A percentile compares a stretch with the other conserved stretches of the same genome.
These are phyloP conservation scores for Acanthamoeba castellanii DNA, from an alignment of 208 protist genomes.

Conservation along the genomic window DNA sequence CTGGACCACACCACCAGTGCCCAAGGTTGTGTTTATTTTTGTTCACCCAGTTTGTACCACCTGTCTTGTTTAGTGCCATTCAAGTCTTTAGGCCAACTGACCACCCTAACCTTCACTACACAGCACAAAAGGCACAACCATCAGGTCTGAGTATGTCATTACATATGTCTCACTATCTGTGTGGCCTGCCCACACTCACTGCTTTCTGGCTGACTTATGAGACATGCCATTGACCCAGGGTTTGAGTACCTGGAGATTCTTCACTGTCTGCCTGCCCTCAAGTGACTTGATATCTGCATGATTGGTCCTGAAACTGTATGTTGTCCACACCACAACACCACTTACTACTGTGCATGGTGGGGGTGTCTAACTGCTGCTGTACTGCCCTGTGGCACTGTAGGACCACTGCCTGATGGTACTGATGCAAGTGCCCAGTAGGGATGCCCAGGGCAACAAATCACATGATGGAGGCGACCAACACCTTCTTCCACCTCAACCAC, in stretches of 20 bases:
- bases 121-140: neutral
- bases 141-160: neutral
- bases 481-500: constrained; percentile 16
- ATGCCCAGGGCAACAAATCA: neutral
- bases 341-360: neutral
- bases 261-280: neutral
- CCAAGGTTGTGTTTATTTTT: neutral
- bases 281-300: neutral
- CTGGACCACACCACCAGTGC: neutral
- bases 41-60: neutral
- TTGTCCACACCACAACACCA: neutral
- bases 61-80: neutral
- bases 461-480: neutral
- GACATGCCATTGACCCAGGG: neutral
- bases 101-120: neutral
- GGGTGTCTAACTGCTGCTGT: neutral
- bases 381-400: neutral
- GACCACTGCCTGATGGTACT: neutral
- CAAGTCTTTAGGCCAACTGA: neutral
- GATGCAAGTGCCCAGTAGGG: neutral
- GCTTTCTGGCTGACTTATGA: neutral
- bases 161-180: neutral
- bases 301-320: too few relatives aligned
- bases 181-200: neutral
- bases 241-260: neutral